Percentiles rank a stretch among this genome's conserved stretches.
phyloP scores from a whole-genome alignment of 805 yeast species.

The Zygosaccharomyces pseudorouxii region DNA sequence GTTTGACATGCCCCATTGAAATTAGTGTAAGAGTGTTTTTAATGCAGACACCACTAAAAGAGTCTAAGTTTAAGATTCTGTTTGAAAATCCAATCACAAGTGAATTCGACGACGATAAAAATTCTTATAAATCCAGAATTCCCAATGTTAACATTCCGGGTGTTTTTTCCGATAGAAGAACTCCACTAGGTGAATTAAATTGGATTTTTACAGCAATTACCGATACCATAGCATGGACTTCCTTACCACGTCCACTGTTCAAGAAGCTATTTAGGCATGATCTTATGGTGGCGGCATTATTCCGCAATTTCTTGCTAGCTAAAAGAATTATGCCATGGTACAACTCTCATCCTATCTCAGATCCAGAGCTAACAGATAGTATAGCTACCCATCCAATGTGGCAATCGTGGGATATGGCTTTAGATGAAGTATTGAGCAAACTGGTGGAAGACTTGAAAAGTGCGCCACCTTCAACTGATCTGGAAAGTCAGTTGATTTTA shows the following conservation, averaged over 20 bases:
- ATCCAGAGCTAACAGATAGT: constrained; percentile 84
- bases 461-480: constrained; percentile 30
- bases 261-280: constrained; percentile 91
- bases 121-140: constrained; percentile 22
- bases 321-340: constrained; percentile 89
- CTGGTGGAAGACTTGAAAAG: constrained; percentile 44
- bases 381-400: constrained; percentile 85
- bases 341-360: constrained; percentile 91
- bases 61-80: constrained; percentile 39
- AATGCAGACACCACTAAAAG: constrained; percentile 67
- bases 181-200: constrained; percentile 91
- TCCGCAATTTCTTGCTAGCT: constrained; percentile 87
- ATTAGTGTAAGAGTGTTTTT: constrained; percentile 89
- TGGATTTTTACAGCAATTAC: constrained; percentile 98
- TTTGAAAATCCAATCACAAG: constrained; percentile 35
- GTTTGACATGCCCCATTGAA: constrained; percentile 93
- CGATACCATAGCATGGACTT: constrained; percentile 97
- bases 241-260: constrained; percentile 80
- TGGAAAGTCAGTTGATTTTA: constrained; percentile 24
- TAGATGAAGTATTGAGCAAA: constrained; percentile 85
- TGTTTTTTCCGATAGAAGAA: constrained; percentile 82
- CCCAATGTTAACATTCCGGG: constrained; percentile 75
- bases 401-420: constrained; percentile 97
- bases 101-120: constrained; percentile 16
- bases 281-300: constrained; percentile 91